Evolutionary conservation across 2,329 filamentous ascomycete genomes (phyloP), one percentile per base, ranked within the genome.

Genomic region (Ceratocystis papillata): DNA sequence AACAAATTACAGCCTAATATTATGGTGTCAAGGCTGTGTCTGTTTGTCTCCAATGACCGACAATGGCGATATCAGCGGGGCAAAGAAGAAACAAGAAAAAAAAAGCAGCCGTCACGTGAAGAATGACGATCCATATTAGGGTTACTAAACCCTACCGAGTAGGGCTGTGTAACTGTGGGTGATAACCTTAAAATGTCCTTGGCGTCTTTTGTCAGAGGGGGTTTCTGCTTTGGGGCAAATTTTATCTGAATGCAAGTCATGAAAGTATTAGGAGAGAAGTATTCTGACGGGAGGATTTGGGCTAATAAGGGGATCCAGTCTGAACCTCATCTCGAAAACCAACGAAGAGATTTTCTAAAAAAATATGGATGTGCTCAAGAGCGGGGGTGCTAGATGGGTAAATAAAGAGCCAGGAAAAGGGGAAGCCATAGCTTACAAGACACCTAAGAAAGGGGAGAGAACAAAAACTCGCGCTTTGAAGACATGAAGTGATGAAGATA

Each of bases 301-400:
- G 2, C 48, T 53, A 53, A 41, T 4, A 41, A 53, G 45, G 37
- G 60, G 41, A 46, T 46, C 60, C 33, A 62, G 60, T 44, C 28
- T 62, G 60, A 62, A 62, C 60, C 25, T 62, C 60, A 44, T 62
- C 37, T 25, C 4, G 41, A 46, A 20, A 12, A 20, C 28, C 1
- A 46, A 22, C 10, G 8, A 46, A 28, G 7, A 22, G 44, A 5
- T 7, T 41, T 41, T 5, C 30, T n/a, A 17, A 46, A 45, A 17
- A 37, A 10, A 5, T 5, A 30, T 33, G 30, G 4, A 22, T 15
- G 5, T n/a, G 3, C 17, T 45, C 5, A 41, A 41, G 37, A 4
- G 37, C 37, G 4, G 3, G 37, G 2, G 30, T 5, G 59, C 22
- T 22, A 17, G 5, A 15, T 4, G 37, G 37, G 10, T 41, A 44